Percentiles rank a stretch among this genome's conserved stretches.
These are phyloP conservation scores for Pichia exigua DNA, from an alignment of 805 yeast genomes.

Conservation along the genomic window DNA sequence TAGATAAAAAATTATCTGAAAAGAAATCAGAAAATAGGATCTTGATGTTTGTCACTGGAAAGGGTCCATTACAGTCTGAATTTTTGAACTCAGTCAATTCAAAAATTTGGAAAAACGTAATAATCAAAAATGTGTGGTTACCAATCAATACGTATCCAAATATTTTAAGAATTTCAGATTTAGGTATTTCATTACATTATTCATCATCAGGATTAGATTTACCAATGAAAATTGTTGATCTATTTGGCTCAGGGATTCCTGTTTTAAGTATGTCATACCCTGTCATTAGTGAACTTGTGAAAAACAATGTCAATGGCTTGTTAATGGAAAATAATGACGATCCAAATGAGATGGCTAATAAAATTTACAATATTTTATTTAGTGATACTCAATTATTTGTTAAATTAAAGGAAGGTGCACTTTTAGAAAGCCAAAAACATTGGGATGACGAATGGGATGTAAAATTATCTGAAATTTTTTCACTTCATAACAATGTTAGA, in stretches of 20 bases:
- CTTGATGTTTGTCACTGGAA: conserved; percentile 85
- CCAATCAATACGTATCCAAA: conserved; percentile 70
- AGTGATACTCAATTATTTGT: conserved; percentile 19
- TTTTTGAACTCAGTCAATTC: conserved; percentile 26
- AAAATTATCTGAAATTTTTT: conserved; percentile 32
- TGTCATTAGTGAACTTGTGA: conserved; percentile 72
- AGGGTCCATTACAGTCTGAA: conserved; percentile 69
- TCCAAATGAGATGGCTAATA: conserved; percentile 37
- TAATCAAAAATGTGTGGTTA: conserved; percentile 68
- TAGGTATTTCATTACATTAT: conserved; percentile 84
- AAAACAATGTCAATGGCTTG: conserved; percentile 62
- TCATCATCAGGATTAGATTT: conserved; percentile 91
- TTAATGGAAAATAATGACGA: conserved; percentile 33
- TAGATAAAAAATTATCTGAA: conserved; percentile 35
- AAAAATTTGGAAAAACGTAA: conserved; percentile 38
- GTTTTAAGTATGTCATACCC: conserved; percentile 72
- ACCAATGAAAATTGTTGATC: conserved; percentile 95
- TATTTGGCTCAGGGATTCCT: conserved; percentile 95
- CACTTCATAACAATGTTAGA: not conserved
- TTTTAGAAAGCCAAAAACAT: conserved; percentile 53
- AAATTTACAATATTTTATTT: conserved; percentile 26
- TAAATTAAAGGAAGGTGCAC: conserved; percentile 58
- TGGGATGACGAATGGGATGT: conserved; percentile 76
- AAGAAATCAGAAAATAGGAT: conserved; percentile 37
- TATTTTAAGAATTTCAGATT: conserved; percentile 66